Conservation (phyloP, 2,329 filamentous ascomycete species). For the Cytospora piceicola region DNA sequence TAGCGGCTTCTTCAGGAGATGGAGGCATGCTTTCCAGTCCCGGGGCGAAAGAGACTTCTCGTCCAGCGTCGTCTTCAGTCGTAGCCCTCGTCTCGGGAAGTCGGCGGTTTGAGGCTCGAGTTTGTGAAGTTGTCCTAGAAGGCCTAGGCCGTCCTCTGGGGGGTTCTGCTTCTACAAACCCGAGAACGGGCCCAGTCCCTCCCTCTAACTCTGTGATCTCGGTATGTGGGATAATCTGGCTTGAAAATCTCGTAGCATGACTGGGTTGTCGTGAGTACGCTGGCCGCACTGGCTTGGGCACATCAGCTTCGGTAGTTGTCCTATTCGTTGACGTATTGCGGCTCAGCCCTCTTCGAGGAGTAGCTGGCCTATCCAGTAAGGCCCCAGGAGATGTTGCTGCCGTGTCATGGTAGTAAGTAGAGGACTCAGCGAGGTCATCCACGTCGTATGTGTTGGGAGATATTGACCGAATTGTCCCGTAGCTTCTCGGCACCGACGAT, state of each 20-base stretch:
- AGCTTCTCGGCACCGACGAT: conserved; percentile 1
- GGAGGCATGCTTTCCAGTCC: conserved; percentile 48
- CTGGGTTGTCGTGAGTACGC: conserved; percentile 57
- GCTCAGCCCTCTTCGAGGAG: conserved; percentile 14
- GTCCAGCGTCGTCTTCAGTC: conserved; percentile 59
- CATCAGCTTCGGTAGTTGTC: conserved; percentile 2
- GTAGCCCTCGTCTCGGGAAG: conserved; percentile 63
- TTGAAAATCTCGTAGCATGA: conserved; percentile 67
- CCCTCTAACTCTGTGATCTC: conserved; percentile 64
- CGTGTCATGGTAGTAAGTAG: conserved; percentile 3
- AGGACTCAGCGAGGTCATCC: not conserved
- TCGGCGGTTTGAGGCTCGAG: conserved; percentile 65
- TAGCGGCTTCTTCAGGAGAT: conserved; percentile 35
- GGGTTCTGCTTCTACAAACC: conserved; percentile 62
- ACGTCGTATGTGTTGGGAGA: not conserved
- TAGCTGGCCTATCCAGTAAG: conserved; percentile 12
- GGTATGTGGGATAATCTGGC: conserved; percentile 72
- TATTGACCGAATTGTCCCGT: conserved; percentile 18
- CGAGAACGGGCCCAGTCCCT: conserved; percentile 70
- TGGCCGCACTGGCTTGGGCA: conserved; percentile 45
- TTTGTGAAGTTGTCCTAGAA: conserved; percentile 53
- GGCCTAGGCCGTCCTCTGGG: conserved; percentile 44
- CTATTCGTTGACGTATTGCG: conserved; percentile 16
- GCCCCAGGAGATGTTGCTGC: conserved; percentile 16
- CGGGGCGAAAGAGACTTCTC: conserved; percentile 65